These are phyloP conservation scores for Penicillium glabrum DNA, from an alignment of 2,329 filamentous ascomycete species.

Conservation along the genomic window DNA sequence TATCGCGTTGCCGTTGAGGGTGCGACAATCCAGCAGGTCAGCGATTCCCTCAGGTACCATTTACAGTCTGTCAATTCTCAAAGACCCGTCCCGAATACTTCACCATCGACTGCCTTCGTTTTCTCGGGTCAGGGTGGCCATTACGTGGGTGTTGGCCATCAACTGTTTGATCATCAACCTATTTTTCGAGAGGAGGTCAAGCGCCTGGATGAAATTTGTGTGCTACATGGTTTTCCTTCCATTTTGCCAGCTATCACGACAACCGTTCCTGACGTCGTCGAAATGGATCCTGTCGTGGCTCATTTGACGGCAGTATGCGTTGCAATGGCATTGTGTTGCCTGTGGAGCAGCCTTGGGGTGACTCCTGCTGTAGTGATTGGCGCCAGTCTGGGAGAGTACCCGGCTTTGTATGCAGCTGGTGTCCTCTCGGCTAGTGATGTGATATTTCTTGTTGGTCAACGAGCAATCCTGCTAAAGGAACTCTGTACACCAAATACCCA, in stretches of 20 bases:
- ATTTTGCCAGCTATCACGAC: neutral
- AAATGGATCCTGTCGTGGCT: neutral
- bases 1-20: neutral
- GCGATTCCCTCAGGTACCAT: neutral
- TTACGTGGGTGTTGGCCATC: neutral
- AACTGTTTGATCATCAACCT: neutral
- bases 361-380: slow-evolving; percentile 25
- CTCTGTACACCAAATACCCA: slow-evolving; percentile 68
- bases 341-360: neutral
- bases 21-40: neutral
- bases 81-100: neutral
- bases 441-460: slow-evolving; percentile 67
- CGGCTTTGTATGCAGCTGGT: slow-evolving; percentile 32
- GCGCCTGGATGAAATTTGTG: neutral
- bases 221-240: neutral
- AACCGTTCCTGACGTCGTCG: neutral
- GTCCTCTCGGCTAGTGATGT: slow-evolving; percentile 37
- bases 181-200: neutral
- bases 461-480: slow-evolving; percentile 58
- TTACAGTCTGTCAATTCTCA: neutral
- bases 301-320: neutral
- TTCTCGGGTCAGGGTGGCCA: neutral
- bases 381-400: slow-evolving; percentile 10
- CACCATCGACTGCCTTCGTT: neutral
- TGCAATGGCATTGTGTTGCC: neutral